phyloP scores from a whole-genome alignment of 2,329 filamentous ascomycete genomes.

The Colletotrichum sp. region DNA sequence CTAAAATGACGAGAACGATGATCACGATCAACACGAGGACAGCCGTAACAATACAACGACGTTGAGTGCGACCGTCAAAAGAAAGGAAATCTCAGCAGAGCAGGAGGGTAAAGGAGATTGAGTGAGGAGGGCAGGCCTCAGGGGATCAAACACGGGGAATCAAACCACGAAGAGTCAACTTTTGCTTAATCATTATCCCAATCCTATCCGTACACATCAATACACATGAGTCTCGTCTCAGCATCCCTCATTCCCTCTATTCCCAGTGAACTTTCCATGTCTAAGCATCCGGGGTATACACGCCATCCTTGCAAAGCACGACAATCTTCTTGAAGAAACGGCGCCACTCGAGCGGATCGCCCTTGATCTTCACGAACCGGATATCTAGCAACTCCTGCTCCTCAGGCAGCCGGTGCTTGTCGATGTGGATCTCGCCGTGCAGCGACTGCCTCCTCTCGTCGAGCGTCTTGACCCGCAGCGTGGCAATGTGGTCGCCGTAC shows the following conservation, averaged over 20 bases:
- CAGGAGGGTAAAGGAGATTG: not conserved
- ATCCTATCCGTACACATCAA: slow-evolving; percentile 7
- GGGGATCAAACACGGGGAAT: not conserved
- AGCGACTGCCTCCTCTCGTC: slow-evolving; percentile 75
- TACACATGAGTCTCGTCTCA: slow-evolving; percentile 7
- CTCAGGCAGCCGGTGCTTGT: slow-evolving; percentile 63
- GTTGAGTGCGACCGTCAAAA: not conserved
- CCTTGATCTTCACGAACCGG: slow-evolving; percentile 91
- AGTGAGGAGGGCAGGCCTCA: not conserved
- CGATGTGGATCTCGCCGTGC: slow-evolving; percentile 76
- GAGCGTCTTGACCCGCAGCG: slow-evolving; percentile 74
- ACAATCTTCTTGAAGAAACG: slow-evolving; percentile 97
- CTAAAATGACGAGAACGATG: not conserved
- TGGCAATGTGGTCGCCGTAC: slow-evolving; percentile 61
- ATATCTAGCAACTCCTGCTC: slow-evolving; percentile 76
- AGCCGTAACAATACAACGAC: not conserved
- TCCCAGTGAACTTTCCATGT: not conserved
- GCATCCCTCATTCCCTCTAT: not conserved
- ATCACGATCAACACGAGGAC: not conserved
- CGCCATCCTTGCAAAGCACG: slow-evolving; percentile 82
- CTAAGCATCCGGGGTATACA: slow-evolving; percentile 60
- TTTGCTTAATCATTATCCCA: not conserved
- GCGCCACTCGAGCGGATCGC: slow-evolving; percentile 95
- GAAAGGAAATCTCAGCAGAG: not conserved
- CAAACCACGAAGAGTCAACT: not conserved